These are phyloP conservation scores for Seminavis robusta DNA, from an alignment of 108 stramenopile genomes.

Conservation along the genomic window DNA sequence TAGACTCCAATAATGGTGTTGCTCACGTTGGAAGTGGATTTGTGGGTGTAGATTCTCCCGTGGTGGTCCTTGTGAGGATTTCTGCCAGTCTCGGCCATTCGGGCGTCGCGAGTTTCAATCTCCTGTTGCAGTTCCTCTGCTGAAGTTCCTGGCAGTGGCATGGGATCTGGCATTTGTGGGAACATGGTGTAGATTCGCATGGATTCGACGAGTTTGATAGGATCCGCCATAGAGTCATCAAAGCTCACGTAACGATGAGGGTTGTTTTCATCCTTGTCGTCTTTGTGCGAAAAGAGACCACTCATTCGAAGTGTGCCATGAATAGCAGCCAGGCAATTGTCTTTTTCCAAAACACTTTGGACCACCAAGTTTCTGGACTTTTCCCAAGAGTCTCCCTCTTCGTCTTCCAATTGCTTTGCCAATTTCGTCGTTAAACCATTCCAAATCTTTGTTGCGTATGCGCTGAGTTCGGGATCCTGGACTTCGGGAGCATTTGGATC, in stretches of 20 bases:
- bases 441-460: background rate
- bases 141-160: slow-evolving; percentile 23
- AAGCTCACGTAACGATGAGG: slow-evolving; percentile 6
- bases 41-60: slow-evolving; percentile 34
- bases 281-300: slow-evolving; percentile 16
- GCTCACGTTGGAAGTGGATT: slow-evolving; percentile 29
- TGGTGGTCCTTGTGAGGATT: slow-evolving; percentile 22
- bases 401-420: too few species aligned
- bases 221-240: slow-evolving; percentile 3
- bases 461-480: too few species aligned
- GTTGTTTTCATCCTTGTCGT: background rate
- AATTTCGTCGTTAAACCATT: too few species aligned
- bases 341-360: slow-evolving; percentile 14
- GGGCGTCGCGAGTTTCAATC: slow-evolving; percentile 16
- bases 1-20: slow-evolving; percentile 39
- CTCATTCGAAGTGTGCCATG: slow-evolving; percentile 37
- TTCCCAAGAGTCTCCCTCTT: slow-evolving; percentile 13
- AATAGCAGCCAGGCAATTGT: slow-evolving; percentile 30
- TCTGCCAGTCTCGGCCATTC: slow-evolving; percentile 24
- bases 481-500: too few species aligned
- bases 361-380: background rate
- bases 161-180: slow-evolving; percentile 38
- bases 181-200: slow-evolving; percentile 33
- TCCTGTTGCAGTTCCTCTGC: slow-evolving; percentile 12
- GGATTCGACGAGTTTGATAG: slow-evolving; percentile 7